Percentiles rank a stretch among this genome's conserved stretches.
Evolutionary conservation across 192 early-diverging fungal species (phyloP).

Genomic region (Podila epigama): DNA sequence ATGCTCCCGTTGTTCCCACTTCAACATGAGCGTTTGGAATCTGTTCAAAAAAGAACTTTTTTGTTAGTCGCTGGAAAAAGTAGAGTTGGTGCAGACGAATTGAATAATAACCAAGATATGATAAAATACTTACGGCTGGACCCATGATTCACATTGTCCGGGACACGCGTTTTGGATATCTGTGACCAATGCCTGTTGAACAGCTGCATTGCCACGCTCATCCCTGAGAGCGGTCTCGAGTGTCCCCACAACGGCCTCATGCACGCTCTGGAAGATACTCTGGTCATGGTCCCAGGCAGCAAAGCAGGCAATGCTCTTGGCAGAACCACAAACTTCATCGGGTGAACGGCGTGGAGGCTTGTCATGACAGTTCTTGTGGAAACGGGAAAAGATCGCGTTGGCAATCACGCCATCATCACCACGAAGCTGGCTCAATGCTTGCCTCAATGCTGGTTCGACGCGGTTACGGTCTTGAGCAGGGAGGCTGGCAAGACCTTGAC

Average conservation of each 20-base stretch:
- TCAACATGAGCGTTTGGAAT: conserved; percentile 19
- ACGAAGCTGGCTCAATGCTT: background rate
- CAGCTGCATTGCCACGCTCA: background rate
- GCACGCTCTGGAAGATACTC: conserved; percentile 9
- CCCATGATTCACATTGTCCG: conserved; percentile 5
- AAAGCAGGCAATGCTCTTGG: conserved; percentile 26
- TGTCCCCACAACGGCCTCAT: conserved; percentile 1
- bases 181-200: conserved; percentile 1
- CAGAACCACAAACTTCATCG: conserved; percentile 20
- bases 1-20: conserved; percentile 26
- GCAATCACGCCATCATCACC: conserved; percentile 10
- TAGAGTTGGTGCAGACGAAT: background rate
- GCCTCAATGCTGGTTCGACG: background rate
- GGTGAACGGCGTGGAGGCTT: conserved; percentile 24
- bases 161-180: conserved; percentile 7
- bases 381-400: conserved; percentile 7
- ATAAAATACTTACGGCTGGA: background rate
- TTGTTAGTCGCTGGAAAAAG: background rate
- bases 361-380: conserved; percentile 8
- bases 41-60: background rate
- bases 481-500: background rate
- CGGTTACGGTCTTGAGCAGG: background rate
- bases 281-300: conserved; percentile 12
- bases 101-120: background rate
- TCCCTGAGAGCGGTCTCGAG: background rate